Conservation (phyloP, 139 green algal species). For the Trebouxia sp. region DNA sequence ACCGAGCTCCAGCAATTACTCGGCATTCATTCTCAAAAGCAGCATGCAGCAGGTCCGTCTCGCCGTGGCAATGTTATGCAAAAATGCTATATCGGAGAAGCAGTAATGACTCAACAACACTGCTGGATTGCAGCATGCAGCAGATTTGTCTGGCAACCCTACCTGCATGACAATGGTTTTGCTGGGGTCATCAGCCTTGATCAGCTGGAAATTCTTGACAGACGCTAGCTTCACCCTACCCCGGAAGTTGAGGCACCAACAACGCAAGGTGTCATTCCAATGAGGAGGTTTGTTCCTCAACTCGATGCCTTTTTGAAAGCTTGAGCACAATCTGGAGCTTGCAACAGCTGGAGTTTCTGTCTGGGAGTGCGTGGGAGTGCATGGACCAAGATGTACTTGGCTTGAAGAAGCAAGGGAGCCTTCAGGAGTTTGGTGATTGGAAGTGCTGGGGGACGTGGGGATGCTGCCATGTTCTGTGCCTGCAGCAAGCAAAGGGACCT, state of each 20-base stretch:
- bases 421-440: neutral
- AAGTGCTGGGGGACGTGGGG: no score
- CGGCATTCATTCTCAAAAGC: no score
- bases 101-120: no score
- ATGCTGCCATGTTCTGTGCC: neutral
- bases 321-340: neutral
- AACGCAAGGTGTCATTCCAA: constrained; percentile 94
- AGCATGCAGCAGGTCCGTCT: no score
- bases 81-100: no score
- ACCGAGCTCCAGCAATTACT: no score
- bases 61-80: neutral
- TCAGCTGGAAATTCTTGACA: constrained; percentile 99
- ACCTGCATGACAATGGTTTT: constrained; percentile 36
- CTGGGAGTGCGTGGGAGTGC: neutral
- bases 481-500: neutral
- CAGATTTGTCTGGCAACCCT: no score
- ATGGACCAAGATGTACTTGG: neutral
- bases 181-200: constrained; percentile 35
- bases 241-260: constrained; percentile 99
- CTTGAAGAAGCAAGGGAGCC: neutral
- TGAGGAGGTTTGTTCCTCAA: constrained; percentile 93
- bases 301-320: neutral
- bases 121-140: no score
- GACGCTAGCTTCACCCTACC: constrained; percentile 95
- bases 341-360: neutral